Evolutionary conservation across 2,329 filamentous ascomycete genomes (phyloP), one percentile per base, ranked within the genome.

Genomic region (Mollisia scopiformis): DNA sequence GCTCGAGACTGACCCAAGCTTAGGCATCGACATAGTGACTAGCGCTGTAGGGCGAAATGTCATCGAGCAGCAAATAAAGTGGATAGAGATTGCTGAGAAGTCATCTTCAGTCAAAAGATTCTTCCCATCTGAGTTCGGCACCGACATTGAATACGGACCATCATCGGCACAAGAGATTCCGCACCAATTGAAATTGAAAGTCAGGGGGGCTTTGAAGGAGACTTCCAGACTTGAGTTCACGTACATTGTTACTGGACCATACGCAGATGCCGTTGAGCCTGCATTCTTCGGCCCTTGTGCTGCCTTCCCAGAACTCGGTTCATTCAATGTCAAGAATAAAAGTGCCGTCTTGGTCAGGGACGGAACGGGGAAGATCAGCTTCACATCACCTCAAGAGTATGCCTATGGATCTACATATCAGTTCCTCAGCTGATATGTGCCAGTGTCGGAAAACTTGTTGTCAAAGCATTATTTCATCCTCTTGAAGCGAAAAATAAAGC

Each of bases 311-410:
- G 25, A 76, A 33, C 73, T 78, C 0, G 88, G 89, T 2, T 82
- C 82, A 0, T 92, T 85, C 67, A 82, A 91, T 68, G 76, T 83
- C 1, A 75, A 78, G 61, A 76, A 70, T 2, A 87, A 82, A 69
- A 83, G 78, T 59, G 89, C 89, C 0, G 77, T 84, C 2, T 70
- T 93, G 14, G 70, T 91, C 23, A 88, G 83, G 1, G 83, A 84
- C 63, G 88, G 88, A 0, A 76, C 86, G 37, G 86, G 81, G 21
- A 81, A 77, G 62, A 80, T 92, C 62, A 87, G 86, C 35, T 84
- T 93, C 68, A 91, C 87, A 2, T 89, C 86, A 2, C 90, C 90
- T 85, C 77, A 79, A 21, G 90, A 93, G 87, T 89, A 76, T 76
- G 84, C 30, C n/a, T n/a, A 7, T 31, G 31, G 50, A 37, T 53